A percentile compares a stretch with the other conserved stretches of the same genome.
These are phyloP conservation scores for Candida manassasensis DNA, from an alignment of 805 yeast genomes.

Conservation along the genomic window DNA sequence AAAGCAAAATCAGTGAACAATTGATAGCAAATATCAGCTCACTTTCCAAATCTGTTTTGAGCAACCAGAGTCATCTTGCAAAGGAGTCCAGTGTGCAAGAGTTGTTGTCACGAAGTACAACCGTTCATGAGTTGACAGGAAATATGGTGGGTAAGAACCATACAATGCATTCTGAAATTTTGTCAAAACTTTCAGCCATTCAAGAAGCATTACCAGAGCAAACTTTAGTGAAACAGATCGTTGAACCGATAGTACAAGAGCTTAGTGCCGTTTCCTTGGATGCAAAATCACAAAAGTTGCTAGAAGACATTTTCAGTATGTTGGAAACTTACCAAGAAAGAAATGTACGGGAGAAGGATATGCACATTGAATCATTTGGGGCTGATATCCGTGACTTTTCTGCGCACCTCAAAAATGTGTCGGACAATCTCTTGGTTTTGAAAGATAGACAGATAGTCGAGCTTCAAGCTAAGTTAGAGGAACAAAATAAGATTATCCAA, in stretches of 20 bases:
- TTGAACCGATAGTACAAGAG: slow-evolving; percentile 24
- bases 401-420: neutral
- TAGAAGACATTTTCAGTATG: slow-evolving; percentile 12
- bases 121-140: neutral
- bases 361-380: neutral
- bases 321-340: slow-evolving; percentile 1
- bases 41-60: neutral
- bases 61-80: slow-evolving; percentile 1
- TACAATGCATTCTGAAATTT: neutral
- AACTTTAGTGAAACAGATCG: slow-evolving; percentile 14
- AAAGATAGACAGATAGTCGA: slow-evolving; percentile 2
- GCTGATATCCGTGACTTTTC: neutral
- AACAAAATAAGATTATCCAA: neutral
- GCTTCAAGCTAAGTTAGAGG: neutral
- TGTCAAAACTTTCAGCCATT: neutral
- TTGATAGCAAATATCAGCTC: neutral
- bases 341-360: neutral
- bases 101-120: neutral
- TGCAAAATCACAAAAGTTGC: slow-evolving; percentile 11
- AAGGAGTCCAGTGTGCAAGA: neutral
- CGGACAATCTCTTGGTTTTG: neutral
- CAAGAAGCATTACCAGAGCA: slow-evolving; percentile 11
- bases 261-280: slow-evolving; percentile 22
- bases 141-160: neutral
- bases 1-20: neutral